These are phyloP conservation scores for Chalciporus sphaerocephalus DNA, from an alignment of 768 basidiomycete genomes.

Conservation along the genomic window DNA sequence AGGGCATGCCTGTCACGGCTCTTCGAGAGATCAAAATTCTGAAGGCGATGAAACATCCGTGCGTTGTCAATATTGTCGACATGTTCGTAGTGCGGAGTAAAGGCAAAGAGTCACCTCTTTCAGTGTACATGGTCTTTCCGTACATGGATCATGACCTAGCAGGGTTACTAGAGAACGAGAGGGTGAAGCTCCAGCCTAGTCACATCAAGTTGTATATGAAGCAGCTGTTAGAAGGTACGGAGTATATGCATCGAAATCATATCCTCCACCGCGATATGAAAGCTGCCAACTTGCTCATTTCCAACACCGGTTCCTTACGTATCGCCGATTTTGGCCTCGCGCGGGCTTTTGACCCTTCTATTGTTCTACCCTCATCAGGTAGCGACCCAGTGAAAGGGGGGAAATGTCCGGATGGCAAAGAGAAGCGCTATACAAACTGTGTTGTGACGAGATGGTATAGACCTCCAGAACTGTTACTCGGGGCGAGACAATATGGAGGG, in stretches of 20 bases:
- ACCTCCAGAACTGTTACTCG: constrained; percentile 87
- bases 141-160: constrained; percentile 99
- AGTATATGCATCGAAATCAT: constrained; percentile 92
- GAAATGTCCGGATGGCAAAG: constrained; percentile 42
- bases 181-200: constrained; percentile 75
- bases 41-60: constrained; percentile 81
- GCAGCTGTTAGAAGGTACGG: constrained; percentile 93
- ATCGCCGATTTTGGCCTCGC: constrained; percentile 98
- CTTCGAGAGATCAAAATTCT: constrained; percentile 95
- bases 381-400: constrained; percentile 16
- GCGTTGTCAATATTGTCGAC: constrained; percentile 83
- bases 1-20: constrained; percentile 96
- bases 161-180: constrained; percentile 87
- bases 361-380: constrained; percentile 30
- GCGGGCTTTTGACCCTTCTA: constrained; percentile 61
- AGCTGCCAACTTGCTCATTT: constrained; percentile 93
- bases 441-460: constrained; percentile 95
- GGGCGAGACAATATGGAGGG: constrained; percentile 84
- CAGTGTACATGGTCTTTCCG: constrained; percentile 98
- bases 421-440: constrained; percentile 87
- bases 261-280: constrained; percentile 99
- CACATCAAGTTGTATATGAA: constrained; percentile 96
- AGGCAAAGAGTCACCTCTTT: constrained; percentile 67
- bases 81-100: constrained; percentile 85
- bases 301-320: constrained; percentile 75